Conservation (phyloP, 768 basidiomycete species). For the Tulasnella sp. region DNA sequence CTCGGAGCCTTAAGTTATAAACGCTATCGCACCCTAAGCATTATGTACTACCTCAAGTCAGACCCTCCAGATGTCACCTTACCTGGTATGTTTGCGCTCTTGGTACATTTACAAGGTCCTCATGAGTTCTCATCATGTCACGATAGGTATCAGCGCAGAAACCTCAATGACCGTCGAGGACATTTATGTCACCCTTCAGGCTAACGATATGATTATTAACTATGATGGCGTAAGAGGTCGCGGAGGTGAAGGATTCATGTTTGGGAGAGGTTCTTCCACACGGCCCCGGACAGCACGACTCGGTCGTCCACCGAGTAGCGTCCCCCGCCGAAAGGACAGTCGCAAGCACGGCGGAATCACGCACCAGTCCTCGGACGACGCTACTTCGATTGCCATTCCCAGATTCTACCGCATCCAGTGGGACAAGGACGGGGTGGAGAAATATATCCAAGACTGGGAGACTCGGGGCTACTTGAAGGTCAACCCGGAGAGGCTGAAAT, state of each 20-base stretch:
- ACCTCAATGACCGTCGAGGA: constrained; percentile 94
- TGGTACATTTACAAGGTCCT: not conserved
- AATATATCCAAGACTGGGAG: constrained; percentile 66
- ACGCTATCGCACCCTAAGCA: constrained; percentile 86
- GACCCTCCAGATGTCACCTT: constrained; percentile 60
- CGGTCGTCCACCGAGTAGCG: constrained; percentile 32
- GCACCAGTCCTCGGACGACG: constrained; percentile 34
- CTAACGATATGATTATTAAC: constrained; percentile 65
- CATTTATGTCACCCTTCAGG: constrained; percentile 64
- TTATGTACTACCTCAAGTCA: constrained; percentile 72
- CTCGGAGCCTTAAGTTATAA: constrained; percentile 92
- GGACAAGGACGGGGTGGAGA: constrained; percentile 61
- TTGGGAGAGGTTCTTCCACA: not conserved
- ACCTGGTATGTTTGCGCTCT: constrained; percentile 55
- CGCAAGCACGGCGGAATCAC: constrained; percentile 51
- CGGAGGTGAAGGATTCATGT: not conserved
- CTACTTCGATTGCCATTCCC: constrained; percentile 55
- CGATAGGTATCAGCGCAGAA: constrained; percentile 66
- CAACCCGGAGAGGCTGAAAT: constrained; percentile 81
- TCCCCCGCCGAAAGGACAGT: constrained; percentile 61
- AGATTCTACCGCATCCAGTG: constrained; percentile 74
- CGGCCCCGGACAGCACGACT: constrained; percentile 2
- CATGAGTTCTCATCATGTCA: not conserved
- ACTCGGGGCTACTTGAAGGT: constrained; percentile 67
- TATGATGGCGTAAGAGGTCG: not conserved